These are phyloP conservation scores for Karstenula rhodostoma DNA, from an alignment of 2,329 filamentous ascomycete genomes.

Conservation along the genomic window DNA sequence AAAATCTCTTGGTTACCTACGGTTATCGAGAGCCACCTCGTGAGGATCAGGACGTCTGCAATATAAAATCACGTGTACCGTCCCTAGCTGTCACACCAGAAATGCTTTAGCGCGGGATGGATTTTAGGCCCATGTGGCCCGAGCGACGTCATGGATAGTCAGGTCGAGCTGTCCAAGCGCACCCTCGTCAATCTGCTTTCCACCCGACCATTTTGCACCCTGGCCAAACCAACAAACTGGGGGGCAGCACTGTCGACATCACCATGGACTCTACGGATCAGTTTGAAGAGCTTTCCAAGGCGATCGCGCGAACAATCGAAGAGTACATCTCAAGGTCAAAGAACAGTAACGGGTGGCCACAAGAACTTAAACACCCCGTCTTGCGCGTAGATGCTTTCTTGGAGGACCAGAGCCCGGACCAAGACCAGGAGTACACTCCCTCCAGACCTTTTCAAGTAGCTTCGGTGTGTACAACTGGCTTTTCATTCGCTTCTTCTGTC, in stretches of 20 bases:
- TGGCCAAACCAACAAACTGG: not conserved
- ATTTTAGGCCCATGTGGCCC: not conserved
- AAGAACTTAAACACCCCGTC: slow-evolving; percentile 32
- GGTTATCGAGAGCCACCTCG: too few relatives aligned
- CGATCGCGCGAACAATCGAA: slow-evolving; percentile 39
- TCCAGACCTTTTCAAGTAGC: slow-evolving; percentile 35
- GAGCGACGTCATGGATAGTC: not conserved
- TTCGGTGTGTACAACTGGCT: slow-evolving; percentile 30
- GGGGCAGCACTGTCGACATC: not conserved
- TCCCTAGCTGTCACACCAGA: not conserved
- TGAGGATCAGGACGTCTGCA: not conserved
- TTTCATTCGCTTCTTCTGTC: not conserved
- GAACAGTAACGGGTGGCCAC: slow-evolving; percentile 36
- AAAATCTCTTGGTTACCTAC: too few relatives aligned
- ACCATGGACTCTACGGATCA: slow-evolving; percentile 30
- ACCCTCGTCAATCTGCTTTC: not conserved
- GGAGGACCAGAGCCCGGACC: slow-evolving; percentile 30
- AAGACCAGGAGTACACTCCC: slow-evolving; percentile 15
- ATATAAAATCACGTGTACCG: not conserved
- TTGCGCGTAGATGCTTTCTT: slow-evolving; percentile 44
- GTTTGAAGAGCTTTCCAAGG: slow-evolving; percentile 41
- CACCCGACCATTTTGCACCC: not conserved
- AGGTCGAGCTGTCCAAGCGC: not conserved
- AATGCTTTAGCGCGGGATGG: not conserved
- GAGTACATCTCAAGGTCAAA: slow-evolving; percentile 38